Evolutionary conservation across 73 alveolate genomes (phyloP), one percentile per base, ranked within the genome.

Genomic region (Paramecium sexaurelia): DNA sequence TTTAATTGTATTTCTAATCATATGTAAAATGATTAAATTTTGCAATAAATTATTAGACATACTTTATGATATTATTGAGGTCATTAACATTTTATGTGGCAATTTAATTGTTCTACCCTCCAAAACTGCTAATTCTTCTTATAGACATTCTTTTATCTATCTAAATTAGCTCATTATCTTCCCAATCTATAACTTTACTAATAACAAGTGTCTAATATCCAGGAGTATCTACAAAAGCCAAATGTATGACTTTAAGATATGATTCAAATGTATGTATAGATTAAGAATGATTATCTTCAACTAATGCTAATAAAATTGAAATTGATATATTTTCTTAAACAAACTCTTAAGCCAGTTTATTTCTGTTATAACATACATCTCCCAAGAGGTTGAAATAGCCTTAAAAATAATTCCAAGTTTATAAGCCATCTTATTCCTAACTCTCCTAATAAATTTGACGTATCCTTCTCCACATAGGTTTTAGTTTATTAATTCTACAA

Each of bases 351-450:
- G 90, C 22, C 24, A 36, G 10, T 78, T 32, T 78, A 41, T 78
- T 78, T 37, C 90, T n/a, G 32, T 39, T 41, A 41, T 78, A 78
- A 43, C 90, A 78, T 8, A 78, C 27, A 78, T 78, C 90, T 26
- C 55, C 55, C 7, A 78, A 78, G 2, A 78, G 55, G 5, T 41
- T 78, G 27, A 78, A 29, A 45, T 78, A 41, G 5, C 61, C 43
- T 78, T 41, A 78, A 22, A 78, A 78, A 26, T 78, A 78, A 24
- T 41, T 78, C 90, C 90, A 78, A 2, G 75, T 40, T 40, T 40
- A 43, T 15, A 78, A n/a, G 2, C 36, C 40, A 78, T 78, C 75
- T 0, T 39, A 41, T 41, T 78, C 90, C 13, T 43, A 7, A 26
- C 75, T 78, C 11, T 78, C 90, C 51, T 69, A 7, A 69, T 69